These are phyloP conservation scores for Ogataea nonfermentans DNA, from an alignment of 805 yeast genomes.

Conservation along the genomic window DNA sequence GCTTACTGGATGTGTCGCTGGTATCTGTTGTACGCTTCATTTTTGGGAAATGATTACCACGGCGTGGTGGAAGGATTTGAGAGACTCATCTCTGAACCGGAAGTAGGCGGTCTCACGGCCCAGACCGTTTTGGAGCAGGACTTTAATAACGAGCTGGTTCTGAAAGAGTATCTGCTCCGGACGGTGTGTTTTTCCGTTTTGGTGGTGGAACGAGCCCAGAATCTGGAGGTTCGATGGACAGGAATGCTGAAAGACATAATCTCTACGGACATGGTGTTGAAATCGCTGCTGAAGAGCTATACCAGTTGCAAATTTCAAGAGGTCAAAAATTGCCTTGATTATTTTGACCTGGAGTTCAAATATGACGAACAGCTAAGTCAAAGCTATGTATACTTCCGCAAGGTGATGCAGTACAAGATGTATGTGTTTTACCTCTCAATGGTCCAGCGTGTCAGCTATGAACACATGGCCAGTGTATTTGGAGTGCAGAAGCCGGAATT, in stretches of 20 bases:
- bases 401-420: slow-evolving; percentile 31
- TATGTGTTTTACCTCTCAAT: slow-evolving; percentile 35
- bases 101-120: slow-evolving; percentile 18
- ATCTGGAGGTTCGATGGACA: slow-evolving; percentile 12
- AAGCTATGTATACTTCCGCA: slow-evolving; percentile 26
- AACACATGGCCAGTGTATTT: slow-evolving; percentile 24
- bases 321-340: slow-evolving; percentile 18
- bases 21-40: slow-evolving; percentile 27
- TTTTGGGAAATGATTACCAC: slow-evolving; percentile 25
- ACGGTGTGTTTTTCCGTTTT: slow-evolving; percentile 22
- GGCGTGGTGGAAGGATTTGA: slow-evolving; percentile 25
- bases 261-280: slow-evolving; percentile 20
- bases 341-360: slow-evolving; percentile 13
- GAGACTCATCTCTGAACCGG: slow-evolving; percentile 11
- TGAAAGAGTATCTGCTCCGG: slow-evolving; percentile 21
- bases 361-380: slow-evolving; percentile 24
- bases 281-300: slow-evolving; percentile 24
- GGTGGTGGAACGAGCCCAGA: slow-evolving; percentile 15
- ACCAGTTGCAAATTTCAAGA: slow-evolving; percentile 28
- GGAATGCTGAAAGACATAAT: slow-evolving; percentile 22
- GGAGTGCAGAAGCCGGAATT: slow-evolving; percentile 17
- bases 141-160: slow-evolving; percentile 19
- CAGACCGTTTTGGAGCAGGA: slow-evolving; percentile 17
- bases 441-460: slow-evolving; percentile 22
- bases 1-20: slow-evolving; percentile 33